Evolutionary conservation across 2,329 filamentous ascomycete genomes (phyloP).

Genomic region (Ilyonectria sp.): DNA sequence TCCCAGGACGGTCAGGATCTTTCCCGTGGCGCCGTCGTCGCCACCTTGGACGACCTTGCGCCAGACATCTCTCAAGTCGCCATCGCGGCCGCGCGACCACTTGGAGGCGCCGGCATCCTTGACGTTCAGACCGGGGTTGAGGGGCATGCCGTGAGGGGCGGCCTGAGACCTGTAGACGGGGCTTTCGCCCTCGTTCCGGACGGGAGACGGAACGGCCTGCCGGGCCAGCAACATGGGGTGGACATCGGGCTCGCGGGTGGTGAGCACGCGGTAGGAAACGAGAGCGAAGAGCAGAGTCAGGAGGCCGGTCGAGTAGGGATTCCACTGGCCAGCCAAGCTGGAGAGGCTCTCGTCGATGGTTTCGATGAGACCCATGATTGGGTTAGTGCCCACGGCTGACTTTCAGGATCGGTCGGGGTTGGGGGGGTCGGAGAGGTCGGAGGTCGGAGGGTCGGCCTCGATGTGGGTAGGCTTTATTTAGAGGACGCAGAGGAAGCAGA

Average conservation of each 20-base stretch:
- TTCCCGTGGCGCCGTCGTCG: constrained; percentile 77
- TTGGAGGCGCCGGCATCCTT: constrained; percentile 85
- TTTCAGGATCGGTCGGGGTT: constrained; percentile 8
- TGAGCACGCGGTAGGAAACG: constrained; percentile 79
- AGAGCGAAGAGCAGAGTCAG: constrained; percentile 76
- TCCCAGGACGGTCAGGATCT: constrained; percentile 83
- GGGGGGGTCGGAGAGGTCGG: background rate
- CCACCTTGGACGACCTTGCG: constrained; percentile 76
- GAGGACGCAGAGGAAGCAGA: background rate
- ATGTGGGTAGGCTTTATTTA: background rate
- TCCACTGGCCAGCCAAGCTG: constrained; percentile 83
- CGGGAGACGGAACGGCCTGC: constrained; percentile 83
- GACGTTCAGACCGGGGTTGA: constrained; percentile 84
- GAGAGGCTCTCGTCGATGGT: constrained; percentile 81
- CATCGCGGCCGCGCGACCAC: constrained; percentile 87
- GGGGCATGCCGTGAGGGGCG: constrained; percentile 86
- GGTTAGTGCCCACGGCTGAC: constrained; percentile 18
- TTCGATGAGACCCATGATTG: constrained; percentile 63
- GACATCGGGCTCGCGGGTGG: constrained; percentile 85
- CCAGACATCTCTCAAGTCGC: constrained; percentile 95
- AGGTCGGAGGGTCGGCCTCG: background rate
- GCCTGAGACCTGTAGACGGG: constrained; percentile 88
- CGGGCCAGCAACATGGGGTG: constrained; percentile 92
- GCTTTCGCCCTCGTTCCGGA: constrained; percentile 88
- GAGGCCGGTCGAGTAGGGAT: constrained; percentile 81